Base-by-base conservation (phyloP, 2,329 filamentous ascomycete genomes). In the Apiospora aurea region DNA sequence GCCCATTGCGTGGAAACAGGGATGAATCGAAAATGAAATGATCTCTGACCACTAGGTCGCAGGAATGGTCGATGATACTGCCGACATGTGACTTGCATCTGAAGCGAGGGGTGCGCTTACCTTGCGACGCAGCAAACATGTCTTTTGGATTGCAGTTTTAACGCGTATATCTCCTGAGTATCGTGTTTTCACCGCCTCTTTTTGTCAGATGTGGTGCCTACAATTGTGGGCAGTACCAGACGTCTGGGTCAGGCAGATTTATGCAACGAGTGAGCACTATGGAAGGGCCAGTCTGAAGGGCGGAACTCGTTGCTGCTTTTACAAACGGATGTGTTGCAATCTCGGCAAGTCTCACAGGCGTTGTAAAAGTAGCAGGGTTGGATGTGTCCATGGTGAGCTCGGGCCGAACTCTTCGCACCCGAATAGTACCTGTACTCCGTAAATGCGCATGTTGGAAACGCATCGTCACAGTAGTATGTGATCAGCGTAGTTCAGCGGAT, bases 181-280 rank as follows among this genome's bases (percentile, higher is more conserved):
- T 10, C 34, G 57, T n/a, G 57, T 41, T 41, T 64, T 64, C 57
- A 64, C 57, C 57, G 57, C 57, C 57, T 64, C 57, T 64, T 41
- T 34, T 64, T 41, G 4, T 24, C 18, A 14, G 34, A 8, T n/a
- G 34, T 64, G 57, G n/a, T 64, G 57, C 34, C 57, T 64, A 64
- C 7, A 64, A 41, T 64, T 41, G 57, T 64, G 57, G 34, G 41
- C 57, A 34, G 18, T 64, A 64, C 57, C 57, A 64, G 21, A 41
- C 57, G 29, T n/a, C 29, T 41, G 57, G 57, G 57, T 64, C 57
- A 41, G 57, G 34, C 18, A 64, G 34, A n/a, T 64, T 41, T 7
- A 64, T 64, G 57, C 34, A 10, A 64, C 21, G 53, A 29, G 24
- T 13, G 26, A 34, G 51, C 41, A 29, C 18, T 64, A 16, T 38